Conservation (phyloP, 441 rosid species). For the Eruca vesicaria region DNA sequence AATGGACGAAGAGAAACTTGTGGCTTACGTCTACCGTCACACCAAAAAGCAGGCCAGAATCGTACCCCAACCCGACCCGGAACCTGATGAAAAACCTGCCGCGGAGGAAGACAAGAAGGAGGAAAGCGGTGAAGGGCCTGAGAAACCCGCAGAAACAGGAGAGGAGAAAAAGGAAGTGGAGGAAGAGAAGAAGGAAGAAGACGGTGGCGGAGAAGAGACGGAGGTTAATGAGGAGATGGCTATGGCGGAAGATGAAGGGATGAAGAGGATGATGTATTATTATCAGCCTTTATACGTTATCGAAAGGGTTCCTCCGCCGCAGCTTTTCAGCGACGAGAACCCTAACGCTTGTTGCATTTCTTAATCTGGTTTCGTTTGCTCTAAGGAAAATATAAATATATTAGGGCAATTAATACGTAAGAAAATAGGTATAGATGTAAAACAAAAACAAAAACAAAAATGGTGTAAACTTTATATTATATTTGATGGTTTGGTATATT, state of each 20-base stretch:
- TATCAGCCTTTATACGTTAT: constrained; percentile 63
- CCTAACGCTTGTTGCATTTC: constrained; percentile 89
- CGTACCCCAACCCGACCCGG: constrained; percentile 69
- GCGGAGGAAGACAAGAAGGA: constrained; percentile 40
- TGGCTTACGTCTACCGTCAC: constrained; percentile 73
- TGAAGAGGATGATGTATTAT: constrained; percentile 61
- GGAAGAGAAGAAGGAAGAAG: constrained; percentile 26
- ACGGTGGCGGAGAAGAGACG: constrained; percentile 26
- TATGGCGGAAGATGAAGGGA: constrained; percentile 38
- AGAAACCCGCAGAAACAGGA: constrained; percentile 27
- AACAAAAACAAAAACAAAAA: neutral
- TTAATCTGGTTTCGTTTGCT: constrained; percentile 23
- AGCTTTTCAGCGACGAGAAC: constrained; percentile 90
- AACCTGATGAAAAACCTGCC: constrained; percentile 35
- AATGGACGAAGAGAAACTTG: constrained; percentile 75
- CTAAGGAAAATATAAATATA: neutral
- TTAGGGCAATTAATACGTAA: constrained; percentile 13
- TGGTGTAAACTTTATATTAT: neutral
- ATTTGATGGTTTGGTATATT: constrained; percentile 5
- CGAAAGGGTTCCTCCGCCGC: constrained; percentile 80
- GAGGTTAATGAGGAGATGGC: constrained; percentile 23
- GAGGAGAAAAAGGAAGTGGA: constrained; percentile 3
- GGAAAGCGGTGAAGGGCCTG: constrained; percentile 37
- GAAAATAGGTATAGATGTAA: neutral
- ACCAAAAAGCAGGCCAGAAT: constrained; percentile 80